Evolutionary conservation across 352 stramenopile genomes (phyloP), one percentile per base, ranked within the genome.

Genomic region (Globisporangium paroecandrum): DNA sequence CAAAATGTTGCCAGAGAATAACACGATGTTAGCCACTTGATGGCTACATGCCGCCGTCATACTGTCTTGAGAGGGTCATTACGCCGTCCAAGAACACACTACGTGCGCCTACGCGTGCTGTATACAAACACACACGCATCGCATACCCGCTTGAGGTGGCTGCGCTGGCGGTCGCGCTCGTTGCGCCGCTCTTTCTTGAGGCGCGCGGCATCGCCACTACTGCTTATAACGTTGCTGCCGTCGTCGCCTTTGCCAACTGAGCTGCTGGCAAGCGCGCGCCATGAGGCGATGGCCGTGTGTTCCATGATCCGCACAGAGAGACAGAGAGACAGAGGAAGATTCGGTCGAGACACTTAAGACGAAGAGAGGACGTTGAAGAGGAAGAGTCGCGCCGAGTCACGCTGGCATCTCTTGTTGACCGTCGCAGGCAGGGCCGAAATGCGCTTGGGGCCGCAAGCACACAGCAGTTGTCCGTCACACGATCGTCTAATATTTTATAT

Each of bases 111-210:
- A n/a, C 41, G 0, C 15, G 41, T 15, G 29, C 29, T 32, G 7
- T 10, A 2, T 57, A 15, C 20, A 34, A 47, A n/a, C 43, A 53
- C 22, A 27, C 22, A 58, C 0, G 51, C 7, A 49, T 1, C 0
- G 32, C 68, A 46, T 65, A 89, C 81, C 58, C 81, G 75, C 64
- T 87, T 87, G 70, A 82, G 72, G 34, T 79, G 75, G 46, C 72
- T 86, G 65, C 77, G 79, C 55, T 80, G 73, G 56, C 82, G 79
- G 66, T 90, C 82, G 63, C 82, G 82, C 34, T 83, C 82, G 68
- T 90, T 90, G 62, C 82, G 79, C 3, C 73, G 70, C 59, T 70
- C 63, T 46, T 82, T 82, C 59, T 77, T 81, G 53, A 60, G 34
- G 3, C 38, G 57, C 24, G 46, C 9, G 12, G 24, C 38, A 15